phyloP scores from a whole-genome alignment of 2,329 filamentous ascomycete species.

The Colletotrichum musicola region DNA sequence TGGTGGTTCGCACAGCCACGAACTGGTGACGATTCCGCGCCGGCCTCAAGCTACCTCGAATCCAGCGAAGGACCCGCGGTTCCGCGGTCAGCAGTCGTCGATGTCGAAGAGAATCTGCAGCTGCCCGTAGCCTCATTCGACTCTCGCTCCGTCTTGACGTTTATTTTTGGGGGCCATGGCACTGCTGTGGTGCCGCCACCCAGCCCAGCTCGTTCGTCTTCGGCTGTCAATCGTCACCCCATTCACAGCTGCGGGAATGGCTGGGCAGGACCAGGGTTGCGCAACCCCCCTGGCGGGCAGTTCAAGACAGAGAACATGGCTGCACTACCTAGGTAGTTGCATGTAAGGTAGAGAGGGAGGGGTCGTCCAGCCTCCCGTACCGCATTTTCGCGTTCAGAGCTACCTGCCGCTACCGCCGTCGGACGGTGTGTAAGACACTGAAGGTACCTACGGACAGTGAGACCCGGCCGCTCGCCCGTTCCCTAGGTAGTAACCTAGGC shows the following conservation, averaged over 20 bases:
- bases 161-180: conserved; percentile 23
- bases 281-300: background rate
- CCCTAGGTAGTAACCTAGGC: too few species aligned
- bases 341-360: background rate
- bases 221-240: conserved; percentile 26
- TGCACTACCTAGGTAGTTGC: background rate
- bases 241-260: conserved; percentile 4
- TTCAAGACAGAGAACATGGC: background rate
- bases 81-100: background rate
- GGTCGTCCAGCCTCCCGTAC: conserved; percentile 15
- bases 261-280: background rate
- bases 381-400: background rate
- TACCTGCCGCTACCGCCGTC: conserved; percentile 7
- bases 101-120: background rate
- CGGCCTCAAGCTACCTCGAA: background rate
- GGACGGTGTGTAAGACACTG: conserved; percentile 24
- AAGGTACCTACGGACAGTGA: conserved; percentile 1
- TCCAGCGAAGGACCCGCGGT: background rate
- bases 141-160: background rate
- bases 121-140: conserved; percentile 9
- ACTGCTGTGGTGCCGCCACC: conserved; percentile 6
- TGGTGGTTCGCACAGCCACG: conserved; percentile 28
- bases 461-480: background rate
- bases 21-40: conserved; percentile 20
- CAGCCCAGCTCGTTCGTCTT: conserved; percentile 11